phyloP scores from a whole-genome alignment of 179 eudicot species.

The Nepenthes alata region DNA sequence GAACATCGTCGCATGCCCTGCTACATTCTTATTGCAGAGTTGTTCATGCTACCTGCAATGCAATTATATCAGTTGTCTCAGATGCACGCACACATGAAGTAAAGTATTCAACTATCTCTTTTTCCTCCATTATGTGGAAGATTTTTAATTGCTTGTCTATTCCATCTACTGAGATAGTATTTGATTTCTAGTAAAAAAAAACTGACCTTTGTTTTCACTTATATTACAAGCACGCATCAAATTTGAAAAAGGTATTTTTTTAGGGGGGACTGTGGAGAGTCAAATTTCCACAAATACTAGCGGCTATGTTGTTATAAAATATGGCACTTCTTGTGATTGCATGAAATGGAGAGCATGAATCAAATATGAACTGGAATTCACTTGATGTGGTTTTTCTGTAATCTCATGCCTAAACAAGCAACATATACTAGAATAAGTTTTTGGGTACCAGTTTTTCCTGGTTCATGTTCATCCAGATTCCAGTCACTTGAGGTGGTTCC shows the following conservation, averaged over 20 bases:
- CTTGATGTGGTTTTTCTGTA: too few relatives aligned
- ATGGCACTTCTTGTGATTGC: background rate
- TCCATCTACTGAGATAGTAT: background rate
- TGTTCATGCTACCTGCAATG: slow-evolving; percentile 75
- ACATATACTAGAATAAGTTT: too few relatives aligned
- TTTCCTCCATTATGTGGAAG: slow-evolving; percentile 6
- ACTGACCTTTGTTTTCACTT: background rate
- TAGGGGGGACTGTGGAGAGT: too few relatives aligned
- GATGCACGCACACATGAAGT: slow-evolving; percentile 97
- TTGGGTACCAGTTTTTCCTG: too few relatives aligned
- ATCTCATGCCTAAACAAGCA: too few relatives aligned
- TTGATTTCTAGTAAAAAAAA: too few relatives aligned
- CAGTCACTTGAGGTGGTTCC: too few relatives aligned
- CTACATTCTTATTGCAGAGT: slow-evolving; percentile 80
- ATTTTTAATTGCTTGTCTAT: background rate
- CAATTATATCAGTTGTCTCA: slow-evolving; percentile 71
- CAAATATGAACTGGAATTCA: too few relatives aligned
- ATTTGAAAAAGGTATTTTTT: background rate
- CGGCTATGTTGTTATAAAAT: background rate
- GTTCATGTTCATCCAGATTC: too few relatives aligned
- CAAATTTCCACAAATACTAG: too few relatives aligned
- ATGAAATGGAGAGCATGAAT: too few relatives aligned
- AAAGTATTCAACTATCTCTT: slow-evolving; percentile 50
- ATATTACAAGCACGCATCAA: background rate
- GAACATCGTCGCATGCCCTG: slow-evolving; percentile 70